Evolutionary conservation across 208 protist genomes (phyloP).

Genomic region (Leptomonas seymouri): DNA sequence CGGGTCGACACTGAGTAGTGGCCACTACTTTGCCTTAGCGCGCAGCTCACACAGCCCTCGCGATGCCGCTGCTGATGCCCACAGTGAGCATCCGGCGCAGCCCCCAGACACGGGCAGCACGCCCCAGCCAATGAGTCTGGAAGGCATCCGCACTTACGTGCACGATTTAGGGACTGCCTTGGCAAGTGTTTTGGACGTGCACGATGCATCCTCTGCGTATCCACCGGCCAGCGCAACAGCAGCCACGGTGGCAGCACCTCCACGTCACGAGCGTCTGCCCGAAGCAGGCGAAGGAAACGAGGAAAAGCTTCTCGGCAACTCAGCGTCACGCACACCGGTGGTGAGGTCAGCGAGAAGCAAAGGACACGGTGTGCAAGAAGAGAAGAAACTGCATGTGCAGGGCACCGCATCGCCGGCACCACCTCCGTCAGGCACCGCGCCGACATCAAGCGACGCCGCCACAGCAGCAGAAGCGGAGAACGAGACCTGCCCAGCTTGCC

Average conservation of each 20-base stretch:
- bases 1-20: slow-evolving; percentile 57
- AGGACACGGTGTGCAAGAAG: too few relatives aligned
- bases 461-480: neutral
- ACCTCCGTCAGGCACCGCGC: neutral
- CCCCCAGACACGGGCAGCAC: too few relatives aligned
- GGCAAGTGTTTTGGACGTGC: neutral
- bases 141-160: slow-evolving; percentile 7
- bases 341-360: too few relatives aligned
- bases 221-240: neutral
- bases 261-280: too few relatives aligned
- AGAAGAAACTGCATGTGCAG: too few relatives aligned
- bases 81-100: neutral
- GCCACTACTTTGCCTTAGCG: slow-evolving; percentile 68
- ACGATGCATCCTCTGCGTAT: neutral
- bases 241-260: neutral
- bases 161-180: slow-evolving; percentile 10
- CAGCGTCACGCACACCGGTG: too few relatives aligned
- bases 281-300: too few relatives aligned
- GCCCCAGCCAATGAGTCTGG: neutral
- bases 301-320: too few relatives aligned
- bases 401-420: neutral
- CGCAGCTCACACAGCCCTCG: neutral
- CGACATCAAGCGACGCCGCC: too few relatives aligned
- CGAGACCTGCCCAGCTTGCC: neutral
- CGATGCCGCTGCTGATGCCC: neutral